These are phyloP conservation scores for Aegle marmelos DNA, from an alignment of 345 rosid genomes.

Conservation along the genomic window DNA sequence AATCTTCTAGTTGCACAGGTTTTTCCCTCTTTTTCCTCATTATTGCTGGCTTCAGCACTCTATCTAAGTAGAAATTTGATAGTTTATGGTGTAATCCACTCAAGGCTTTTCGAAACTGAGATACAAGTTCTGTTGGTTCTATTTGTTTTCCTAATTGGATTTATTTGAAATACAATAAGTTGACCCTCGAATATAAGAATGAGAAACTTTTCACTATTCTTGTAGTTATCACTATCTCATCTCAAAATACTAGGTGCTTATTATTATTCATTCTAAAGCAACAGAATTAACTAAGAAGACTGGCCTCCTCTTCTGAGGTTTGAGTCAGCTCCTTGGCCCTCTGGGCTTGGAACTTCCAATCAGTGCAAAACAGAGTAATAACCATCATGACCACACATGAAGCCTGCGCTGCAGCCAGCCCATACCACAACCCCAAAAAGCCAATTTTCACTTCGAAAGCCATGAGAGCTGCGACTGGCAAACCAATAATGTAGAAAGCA, in stretches of 20 bases:
- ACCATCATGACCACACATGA: constrained; percentile 32
- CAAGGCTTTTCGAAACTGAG: not conserved
- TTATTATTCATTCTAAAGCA: not conserved
- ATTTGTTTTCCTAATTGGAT: not conserved
- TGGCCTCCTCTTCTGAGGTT: constrained; percentile 9
- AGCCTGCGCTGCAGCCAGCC: constrained; percentile 35
- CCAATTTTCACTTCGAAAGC: constrained; percentile 18
- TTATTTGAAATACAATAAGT: not conserved
- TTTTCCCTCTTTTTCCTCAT: not conserved
- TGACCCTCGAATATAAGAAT: not conserved
- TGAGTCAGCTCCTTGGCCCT: constrained; percentile 30
- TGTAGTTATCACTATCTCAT: not conserved
- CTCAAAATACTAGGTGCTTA: not conserved
- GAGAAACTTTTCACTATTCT: not conserved
- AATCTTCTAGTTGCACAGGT: not conserved
- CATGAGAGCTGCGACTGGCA: constrained; percentile 22
- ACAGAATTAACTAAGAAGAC: constrained; percentile 17
- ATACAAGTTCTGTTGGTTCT: not conserved
- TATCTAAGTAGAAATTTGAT: not conserved
- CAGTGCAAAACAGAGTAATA: constrained; percentile 23
- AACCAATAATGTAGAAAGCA: constrained; percentile 34
- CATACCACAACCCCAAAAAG: constrained; percentile 24
- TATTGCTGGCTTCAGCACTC: not conserved
- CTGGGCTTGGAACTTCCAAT: constrained; percentile 29
- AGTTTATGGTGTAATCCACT: not conserved